A percentile compares a stretch with the other conserved stretches of the same genome.
These are phyloP conservation scores for Luffa aegyptiaca DNA, from an alignment of 306 rosid genomes.

Conservation along the genomic window DNA sequence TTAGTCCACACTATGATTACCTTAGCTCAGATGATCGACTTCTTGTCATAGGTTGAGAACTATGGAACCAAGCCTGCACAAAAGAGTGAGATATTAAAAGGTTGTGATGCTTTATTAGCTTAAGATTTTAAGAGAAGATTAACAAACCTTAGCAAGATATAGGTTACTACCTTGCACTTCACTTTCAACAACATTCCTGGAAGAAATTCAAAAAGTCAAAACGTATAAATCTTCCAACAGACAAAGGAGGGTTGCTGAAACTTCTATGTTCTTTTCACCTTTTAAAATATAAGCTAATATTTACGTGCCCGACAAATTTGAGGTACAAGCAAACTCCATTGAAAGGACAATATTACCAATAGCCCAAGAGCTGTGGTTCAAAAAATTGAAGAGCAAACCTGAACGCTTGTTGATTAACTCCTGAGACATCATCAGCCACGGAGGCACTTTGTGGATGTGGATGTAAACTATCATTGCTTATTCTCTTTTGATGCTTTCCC, in stretches of 20 bases:
- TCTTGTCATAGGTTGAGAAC: conserved; percentile 84
- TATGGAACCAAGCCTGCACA: conserved; percentile 92
- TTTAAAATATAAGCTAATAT: background rate
- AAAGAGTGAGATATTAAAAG: conserved; percentile 16
- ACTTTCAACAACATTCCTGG: conserved; percentile 63
- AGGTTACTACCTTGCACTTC: conserved; percentile 59
- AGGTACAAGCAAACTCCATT: background rate
- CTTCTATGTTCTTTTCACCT: background rate
- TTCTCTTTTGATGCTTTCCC: conserved; percentile 48
- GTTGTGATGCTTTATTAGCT: conserved; percentile 18
- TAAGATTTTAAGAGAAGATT: conserved; percentile 6
- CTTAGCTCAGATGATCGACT: conserved; percentile 94
- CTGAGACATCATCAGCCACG: conserved; percentile 36
- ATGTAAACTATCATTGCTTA: conserved; percentile 43
- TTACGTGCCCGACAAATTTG: background rate
- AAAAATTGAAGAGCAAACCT: conserved; percentile 39
- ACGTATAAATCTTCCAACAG: background rate
- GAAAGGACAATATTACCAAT: background rate
- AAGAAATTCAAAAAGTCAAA: conserved; percentile 15
- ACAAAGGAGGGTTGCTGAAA: background rate
- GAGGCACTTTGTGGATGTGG: conserved; percentile 38
- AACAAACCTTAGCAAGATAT: conserved; percentile 71
- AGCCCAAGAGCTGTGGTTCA: background rate
- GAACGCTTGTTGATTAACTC: conserved; percentile 40
- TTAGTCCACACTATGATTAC: conserved; percentile 24